phyloP scores from a whole-genome alignment of 108 stramenopile genomes.

The Tribonema minus region DNA sequence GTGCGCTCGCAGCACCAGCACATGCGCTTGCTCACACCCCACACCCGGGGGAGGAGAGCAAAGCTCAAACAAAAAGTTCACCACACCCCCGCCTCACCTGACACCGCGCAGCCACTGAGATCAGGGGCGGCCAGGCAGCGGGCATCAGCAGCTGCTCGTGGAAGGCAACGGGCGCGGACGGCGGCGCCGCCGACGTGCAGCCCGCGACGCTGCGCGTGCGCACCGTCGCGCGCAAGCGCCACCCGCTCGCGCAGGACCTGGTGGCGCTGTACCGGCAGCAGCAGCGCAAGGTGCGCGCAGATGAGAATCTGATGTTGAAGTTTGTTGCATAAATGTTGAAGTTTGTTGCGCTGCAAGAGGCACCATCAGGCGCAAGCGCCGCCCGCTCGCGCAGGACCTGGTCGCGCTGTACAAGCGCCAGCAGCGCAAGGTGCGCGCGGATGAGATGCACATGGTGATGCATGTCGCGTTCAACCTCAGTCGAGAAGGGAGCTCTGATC shows the following conservation, averaged over 20 bases:
- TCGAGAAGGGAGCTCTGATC: too few relatives aligned
- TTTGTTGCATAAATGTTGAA: too few relatives aligned
- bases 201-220: not conserved
- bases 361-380: conserved; percentile 3
- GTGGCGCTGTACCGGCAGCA: not conserved
- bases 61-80: too few relatives aligned
- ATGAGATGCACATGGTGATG: too few relatives aligned
- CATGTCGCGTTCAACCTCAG: too few relatives aligned
- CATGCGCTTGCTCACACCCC: too few relatives aligned
- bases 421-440: not conserved
- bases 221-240: conserved; percentile 4
- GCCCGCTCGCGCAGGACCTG: conserved; percentile 10
- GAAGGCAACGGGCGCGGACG: not conserved
- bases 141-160: conserved; percentile 12
- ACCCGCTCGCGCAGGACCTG: conserved; percentile 15
- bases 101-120: conserved; percentile 11
- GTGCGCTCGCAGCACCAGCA: too few relatives aligned
- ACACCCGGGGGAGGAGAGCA: too few relatives aligned
- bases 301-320: too few relatives aligned
- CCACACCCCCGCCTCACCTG: too few relatives aligned
- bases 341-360: too few relatives aligned
- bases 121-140: conserved; percentile 16
- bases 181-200: not conserved
- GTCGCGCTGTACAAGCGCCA: not conserved
- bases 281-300: not conserved